Conservation (phyloP, 805 yeast species). For the Ogataea trehalophila region DNA sequence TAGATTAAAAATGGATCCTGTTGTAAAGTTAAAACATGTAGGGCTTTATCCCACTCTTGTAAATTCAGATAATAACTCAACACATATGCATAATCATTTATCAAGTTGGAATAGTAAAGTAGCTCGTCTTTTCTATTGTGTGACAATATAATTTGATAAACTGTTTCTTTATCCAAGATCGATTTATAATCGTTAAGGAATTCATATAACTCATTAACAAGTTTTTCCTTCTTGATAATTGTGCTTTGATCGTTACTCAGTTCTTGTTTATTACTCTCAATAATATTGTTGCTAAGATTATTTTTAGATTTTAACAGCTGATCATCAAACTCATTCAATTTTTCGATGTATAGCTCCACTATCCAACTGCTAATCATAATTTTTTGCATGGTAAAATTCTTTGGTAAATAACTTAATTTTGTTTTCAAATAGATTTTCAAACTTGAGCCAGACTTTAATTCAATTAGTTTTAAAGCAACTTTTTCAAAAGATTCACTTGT, state of each 20-base stretch:
- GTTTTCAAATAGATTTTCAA: constrained; percentile 41
- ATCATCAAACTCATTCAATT: constrained; percentile 39
- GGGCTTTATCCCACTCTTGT: constrained; percentile 71
- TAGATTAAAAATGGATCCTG: constrained; percentile 50
- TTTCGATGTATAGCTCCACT: constrained; percentile 50
- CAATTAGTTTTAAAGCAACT: constrained; percentile 53
- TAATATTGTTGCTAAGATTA: constrained; percentile 2
- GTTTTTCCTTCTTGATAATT: constrained; percentile 28
- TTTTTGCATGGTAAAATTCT: constrained; percentile 37
- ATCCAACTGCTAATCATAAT: constrained; percentile 62
- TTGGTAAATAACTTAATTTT: constrained; percentile 35
- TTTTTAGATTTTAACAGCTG: constrained; percentile 2
- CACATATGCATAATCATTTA: constrained; percentile 66
- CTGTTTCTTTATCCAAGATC: constrained; percentile 57
- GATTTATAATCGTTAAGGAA: constrained; percentile 49
- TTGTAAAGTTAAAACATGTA: constrained; percentile 49
- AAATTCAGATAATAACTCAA: constrained; percentile 62
- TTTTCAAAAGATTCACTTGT: constrained; percentile 67
- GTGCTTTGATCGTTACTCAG: constrained; percentile 5
- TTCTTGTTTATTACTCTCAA: constrained; percentile 4
- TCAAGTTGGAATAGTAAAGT: constrained; percentile 59
- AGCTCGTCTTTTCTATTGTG: constrained; percentile 64
- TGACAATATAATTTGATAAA: constrained; percentile 65
- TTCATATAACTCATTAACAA: constrained; percentile 32
- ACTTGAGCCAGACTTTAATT: constrained; percentile 36